These are phyloP conservation scores for Aspergillus avenaceus DNA, from an alignment of 495 filamentous ascomycete species.

Conservation along the genomic window DNA sequence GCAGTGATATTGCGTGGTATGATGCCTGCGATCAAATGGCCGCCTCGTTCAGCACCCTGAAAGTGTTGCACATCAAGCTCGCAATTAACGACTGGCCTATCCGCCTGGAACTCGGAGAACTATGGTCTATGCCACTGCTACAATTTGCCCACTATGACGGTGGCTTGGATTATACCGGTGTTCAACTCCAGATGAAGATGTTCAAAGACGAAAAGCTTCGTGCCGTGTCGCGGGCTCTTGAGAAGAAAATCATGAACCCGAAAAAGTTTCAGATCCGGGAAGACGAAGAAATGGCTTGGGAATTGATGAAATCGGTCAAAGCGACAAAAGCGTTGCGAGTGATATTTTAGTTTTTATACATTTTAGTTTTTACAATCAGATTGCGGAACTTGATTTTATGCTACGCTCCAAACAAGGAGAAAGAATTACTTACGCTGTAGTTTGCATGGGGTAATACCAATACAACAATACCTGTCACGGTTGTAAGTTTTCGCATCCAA, in stretches of 20 bases:
- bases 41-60: conserved; percentile 1
- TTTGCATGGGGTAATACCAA: too few species aligned
- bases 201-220: conserved; percentile 6
- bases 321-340: conserved; percentile 10
- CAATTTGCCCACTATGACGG: not conserved
- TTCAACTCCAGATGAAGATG: conserved; percentile 7
- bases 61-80: conserved; percentile 16
- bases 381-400: too few species aligned
- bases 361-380: too few species aligned
- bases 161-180: conserved; percentile 8
- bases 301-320: conserved; percentile 8
- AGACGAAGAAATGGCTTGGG: conserved; percentile 12
- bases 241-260: conserved; percentile 16
- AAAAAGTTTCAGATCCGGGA: conserved; percentile 11
- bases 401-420: too few species aligned
- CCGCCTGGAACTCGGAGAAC: conserved; percentile 11
- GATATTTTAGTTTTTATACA: conserved; percentile 9
- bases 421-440: too few species aligned
- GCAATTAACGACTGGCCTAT: conserved; percentile 19
- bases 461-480: too few species aligned
- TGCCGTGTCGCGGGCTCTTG: conserved; percentile 7
- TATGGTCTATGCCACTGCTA: conserved; percentile 20
- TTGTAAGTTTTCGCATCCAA: not conserved
- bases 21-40: conserved; percentile 14
- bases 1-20: conserved; percentile 19